Evolutionary conservation across 78 protist genomes (phyloP), one percentile per base, ranked within the genome.

Genomic region (Speleostelium caveatum): DNA sequence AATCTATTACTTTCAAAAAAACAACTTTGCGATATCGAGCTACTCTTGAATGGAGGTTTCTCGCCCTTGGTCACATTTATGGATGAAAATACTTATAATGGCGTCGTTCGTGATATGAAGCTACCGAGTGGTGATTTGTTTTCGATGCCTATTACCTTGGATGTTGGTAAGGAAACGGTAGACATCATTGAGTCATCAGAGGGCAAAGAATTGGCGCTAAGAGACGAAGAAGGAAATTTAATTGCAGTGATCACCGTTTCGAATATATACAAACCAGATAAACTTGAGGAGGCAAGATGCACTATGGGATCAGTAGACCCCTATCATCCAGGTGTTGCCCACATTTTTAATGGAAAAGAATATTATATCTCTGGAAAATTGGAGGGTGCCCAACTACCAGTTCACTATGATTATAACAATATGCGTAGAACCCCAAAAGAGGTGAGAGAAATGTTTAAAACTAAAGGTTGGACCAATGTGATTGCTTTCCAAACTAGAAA

Each of bases 401-500:
- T 75, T 21, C 93, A 75, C 28, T 74, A 75, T 7, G 86, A 67
- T 53, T 68, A 62, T 42, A 59, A 56, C 28, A 24, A 28, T 12
- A 55, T 91, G 60, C 26, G 78, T 26, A 68, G 75, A 74, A 95
- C 97, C 24, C 99, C 99, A 33, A 73, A 36, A 16, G 94, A 97
- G 86, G 83, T 94, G 21, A 95, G 99, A 87, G 68, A 66, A 42
- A 24, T 33, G 63, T 96, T 96, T 35, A 53, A 51, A 24, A 73
- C 35, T 16, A 72, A 32, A 1, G 66, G 78, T n/a, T 87, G 91
- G 88, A 39, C 6, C 30, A 93, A 89, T 61, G 77, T 97, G 30
- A 97, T 94, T 49, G 98, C 98, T 10, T 94, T 97, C 94, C 97
- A 97, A 93, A 87, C 96, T 66, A 95, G 99, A 60, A 97, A 97